A percentile compares a stretch with the other conserved stretches of the same genome.
Conservation (phyloP, 2,329 filamentous ascomycete genomes). For the Colletotrichum camelliae region DNA sequence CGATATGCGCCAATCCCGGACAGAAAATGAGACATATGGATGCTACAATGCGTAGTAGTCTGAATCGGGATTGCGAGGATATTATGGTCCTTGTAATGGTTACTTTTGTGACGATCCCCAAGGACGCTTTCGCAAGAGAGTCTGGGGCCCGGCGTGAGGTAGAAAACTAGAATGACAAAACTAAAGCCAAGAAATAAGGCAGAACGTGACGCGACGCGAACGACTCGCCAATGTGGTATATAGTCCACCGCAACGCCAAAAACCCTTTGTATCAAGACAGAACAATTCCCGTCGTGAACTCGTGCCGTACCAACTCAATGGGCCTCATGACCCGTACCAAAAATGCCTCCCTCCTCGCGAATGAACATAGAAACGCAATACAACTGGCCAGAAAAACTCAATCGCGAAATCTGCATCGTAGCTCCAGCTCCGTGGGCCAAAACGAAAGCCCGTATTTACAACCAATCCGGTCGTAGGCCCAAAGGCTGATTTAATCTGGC, state of each 20-base stretch:
- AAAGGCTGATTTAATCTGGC: background rate
- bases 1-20: background rate
- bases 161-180: background rate
- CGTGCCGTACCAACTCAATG: background rate
- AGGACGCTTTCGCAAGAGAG: background rate
- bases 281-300: conserved; percentile 11
- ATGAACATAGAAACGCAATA: background rate
- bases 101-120: background rate
- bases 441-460: conserved; percentile 13
- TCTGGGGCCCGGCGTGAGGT: background rate
- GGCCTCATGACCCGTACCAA: background rate
- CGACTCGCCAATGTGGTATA: conserved; percentile 22
- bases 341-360: conserved; percentile 1
- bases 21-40: background rate
- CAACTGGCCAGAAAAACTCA: background rate
- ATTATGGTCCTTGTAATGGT: background rate
- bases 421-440: background rate
- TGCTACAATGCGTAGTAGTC: background rate
- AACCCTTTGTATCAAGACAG: conserved; percentile 4
- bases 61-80: background rate
- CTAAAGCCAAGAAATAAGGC: background rate
- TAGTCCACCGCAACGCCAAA: conserved; percentile 21
- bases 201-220: conserved; percentile 13
- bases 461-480: background rate
- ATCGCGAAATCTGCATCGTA: background rate